Evolutionary conservation across 805 yeast genomes (phyloP), one percentile per base, ranked within the genome.

Genomic region (Huiozyma naganishii): DNA sequence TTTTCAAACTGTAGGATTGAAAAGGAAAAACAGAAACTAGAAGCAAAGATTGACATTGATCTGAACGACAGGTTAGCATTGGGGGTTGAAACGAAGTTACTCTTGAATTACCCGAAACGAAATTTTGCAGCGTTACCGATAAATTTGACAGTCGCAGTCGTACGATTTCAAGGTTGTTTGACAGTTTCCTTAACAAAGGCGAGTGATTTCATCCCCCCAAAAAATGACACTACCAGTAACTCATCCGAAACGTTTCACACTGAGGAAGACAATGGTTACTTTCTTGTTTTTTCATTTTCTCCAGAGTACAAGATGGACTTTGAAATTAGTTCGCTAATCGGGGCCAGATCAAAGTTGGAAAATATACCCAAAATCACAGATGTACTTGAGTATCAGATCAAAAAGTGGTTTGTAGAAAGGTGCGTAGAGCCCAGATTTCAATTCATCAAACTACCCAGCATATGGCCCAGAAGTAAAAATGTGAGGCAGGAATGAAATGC

Each of bases 381-480:
- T 45, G 67, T 92, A 36, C 79, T 92, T 36, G 97, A 92, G 58
- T 77, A 77, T 45, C 80, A 81, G 47, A 72, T 92, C 35, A 73
- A 92, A 49, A 79, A 79, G 44, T 88, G 96, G 95, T 89, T 92
- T 57, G 79, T 80, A 12, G 97, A 90, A 53, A 71, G 96, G 48
- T 87, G 95, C 58, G 92, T 92, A 9, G 94, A 87, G 51, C 99
- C 99, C 1, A 72, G 95, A 52, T 90, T 82, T 55, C 95, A 89
- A 59, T 82, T 86, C 40, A 78, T 92, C 29, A 74, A 73, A 54
- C 64, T 92, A 30, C 98, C 97, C 3, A 81, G 86, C 40, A 65
- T 89, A 57, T 88, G 96, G 96, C 94, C 95, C 27, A 64, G 79
- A 50, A 72, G 73, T 49, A 75, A 73, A 51, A 75, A 73, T 47